These are phyloP conservation scores for Jatropha curcas DNA, from an alignment of 345 rosid species.

Conservation along the genomic window DNA sequence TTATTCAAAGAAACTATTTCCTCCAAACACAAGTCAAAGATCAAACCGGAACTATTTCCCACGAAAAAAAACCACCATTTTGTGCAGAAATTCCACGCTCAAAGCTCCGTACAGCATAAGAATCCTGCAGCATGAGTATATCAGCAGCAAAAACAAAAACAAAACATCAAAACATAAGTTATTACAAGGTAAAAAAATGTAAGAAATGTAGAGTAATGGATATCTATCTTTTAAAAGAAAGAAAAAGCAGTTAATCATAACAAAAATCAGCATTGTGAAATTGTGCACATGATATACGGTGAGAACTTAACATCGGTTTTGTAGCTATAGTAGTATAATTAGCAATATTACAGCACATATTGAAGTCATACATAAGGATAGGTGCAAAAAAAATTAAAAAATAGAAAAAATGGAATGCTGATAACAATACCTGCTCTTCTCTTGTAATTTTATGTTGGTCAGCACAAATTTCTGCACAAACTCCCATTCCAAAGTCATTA, in stretches of 20 bases:
- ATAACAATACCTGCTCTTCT: conserved; percentile 27
- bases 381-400: background rate
- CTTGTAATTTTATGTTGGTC: conserved; percentile 26
- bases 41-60: conserved; percentile 34
- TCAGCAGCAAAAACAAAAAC: background rate
- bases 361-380: background rate
- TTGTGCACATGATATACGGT: background rate
- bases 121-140: conserved; percentile 19
- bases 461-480: conserved; percentile 35
- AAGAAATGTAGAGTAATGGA: background rate
- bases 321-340: background rate
- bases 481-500: conserved; percentile 42
- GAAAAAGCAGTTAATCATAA: conserved; percentile 1
- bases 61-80: conserved; percentile 25
- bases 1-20: background rate
- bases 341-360: background rate
- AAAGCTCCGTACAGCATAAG: conserved; percentile 32
- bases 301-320: background rate
- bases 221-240: background rate
- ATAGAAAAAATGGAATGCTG: background rate
- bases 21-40: background rate
- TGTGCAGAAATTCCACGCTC: conserved; percentile 32
- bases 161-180: background rate
- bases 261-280: conserved; percentile 2
- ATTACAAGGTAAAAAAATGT: background rate